Conservation (phyloP, 768 basidiomycete genomes). For the Mrakia blollopis region DNA sequence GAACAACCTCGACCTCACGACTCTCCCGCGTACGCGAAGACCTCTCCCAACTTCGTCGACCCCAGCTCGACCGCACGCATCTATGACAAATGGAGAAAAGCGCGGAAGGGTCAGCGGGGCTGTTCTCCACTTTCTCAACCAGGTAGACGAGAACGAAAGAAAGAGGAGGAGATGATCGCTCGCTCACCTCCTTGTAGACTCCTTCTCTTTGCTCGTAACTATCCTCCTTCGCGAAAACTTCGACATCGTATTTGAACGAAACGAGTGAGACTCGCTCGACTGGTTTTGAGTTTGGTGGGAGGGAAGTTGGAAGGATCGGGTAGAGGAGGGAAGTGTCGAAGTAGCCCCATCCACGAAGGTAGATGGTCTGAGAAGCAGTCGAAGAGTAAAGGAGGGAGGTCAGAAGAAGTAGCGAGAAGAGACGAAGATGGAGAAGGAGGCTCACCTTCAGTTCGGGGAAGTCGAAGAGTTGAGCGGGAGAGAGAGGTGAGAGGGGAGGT, state of each 20-base stretch:
- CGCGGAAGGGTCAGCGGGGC: background rate
- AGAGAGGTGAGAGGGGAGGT: background rate
- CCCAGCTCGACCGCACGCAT: background rate
- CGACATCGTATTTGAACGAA: background rate
- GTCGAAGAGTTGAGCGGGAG: background rate
- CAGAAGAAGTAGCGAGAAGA: background rate
- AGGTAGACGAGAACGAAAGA: background rate
- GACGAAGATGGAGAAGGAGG: background rate
- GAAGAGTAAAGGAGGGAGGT: background rate
- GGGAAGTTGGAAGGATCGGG: background rate
- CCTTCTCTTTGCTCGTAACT: background rate
- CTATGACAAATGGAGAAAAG: background rate
- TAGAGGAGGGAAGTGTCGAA: conserved; percentile 4
- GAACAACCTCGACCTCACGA: too few species aligned
- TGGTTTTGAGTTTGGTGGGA: background rate
- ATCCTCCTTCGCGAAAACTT: background rate
- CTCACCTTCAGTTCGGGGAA: background rate
- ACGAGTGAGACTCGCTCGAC: conserved; percentile 3
- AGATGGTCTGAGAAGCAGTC: background rate
- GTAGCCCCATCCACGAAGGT: conserved; percentile 1
- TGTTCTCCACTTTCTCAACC: background rate
- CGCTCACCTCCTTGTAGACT: background rate
- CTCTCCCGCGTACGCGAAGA: background rate
- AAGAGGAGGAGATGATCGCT: background rate
- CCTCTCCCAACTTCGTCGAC: background rate